Evolutionary conservation across 2,329 filamentous ascomycete species (phyloP), one percentile per base, ranked within the genome.

Genomic region (Aureobasidium sp.): DNA sequence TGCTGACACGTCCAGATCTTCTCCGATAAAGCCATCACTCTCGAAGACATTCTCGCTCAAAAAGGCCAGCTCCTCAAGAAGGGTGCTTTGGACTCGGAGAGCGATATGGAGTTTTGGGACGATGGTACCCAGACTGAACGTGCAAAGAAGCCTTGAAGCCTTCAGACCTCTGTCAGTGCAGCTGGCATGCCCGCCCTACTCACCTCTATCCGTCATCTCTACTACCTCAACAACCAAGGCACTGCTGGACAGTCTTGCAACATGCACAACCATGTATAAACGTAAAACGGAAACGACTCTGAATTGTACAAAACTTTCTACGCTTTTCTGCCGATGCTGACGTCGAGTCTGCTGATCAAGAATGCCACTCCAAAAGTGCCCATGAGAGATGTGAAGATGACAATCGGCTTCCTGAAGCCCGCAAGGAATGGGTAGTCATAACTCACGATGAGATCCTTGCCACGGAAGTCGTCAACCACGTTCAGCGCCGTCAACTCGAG

Each of bases 21-120:
- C 64, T 84, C 84, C 30, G 81, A 90, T 60, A 77, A 76, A 42
- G 75, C 78, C 53, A 68, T 86, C 55, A 90, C 86, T 0, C 73
- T 93, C 25, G 86, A 94, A 68, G 85, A 91, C 57, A 70, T 97
- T 45, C 79, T 93, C 72, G 74, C 77, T 55, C 83, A 89, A 59
- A 85, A 85, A 64, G 91, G 90, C 4, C 79, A 83, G 59, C 70
- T 87, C 1, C 78, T 91, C 56, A 87, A 85, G 74, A 80, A 80
- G 56, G 86, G 88, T 16, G 80, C 79, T 24, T 65, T 90, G 27
- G 81, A 85, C 48, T 80, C 83, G 59, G 84, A 90, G 60, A 89
- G 88, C n/a, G 87, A 95, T 66, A 73, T 96, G 42, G 91, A 97
- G 68, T 93, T 96, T 61, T 95, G 90, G 85, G 85, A 87, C 25